A percentile compares a stretch with the other conserved stretches of the same genome.
phyloP scores from a whole-genome alignment of 225 moss, liverwort and hornwort genomes.

The Bryum argenteum region DNA sequence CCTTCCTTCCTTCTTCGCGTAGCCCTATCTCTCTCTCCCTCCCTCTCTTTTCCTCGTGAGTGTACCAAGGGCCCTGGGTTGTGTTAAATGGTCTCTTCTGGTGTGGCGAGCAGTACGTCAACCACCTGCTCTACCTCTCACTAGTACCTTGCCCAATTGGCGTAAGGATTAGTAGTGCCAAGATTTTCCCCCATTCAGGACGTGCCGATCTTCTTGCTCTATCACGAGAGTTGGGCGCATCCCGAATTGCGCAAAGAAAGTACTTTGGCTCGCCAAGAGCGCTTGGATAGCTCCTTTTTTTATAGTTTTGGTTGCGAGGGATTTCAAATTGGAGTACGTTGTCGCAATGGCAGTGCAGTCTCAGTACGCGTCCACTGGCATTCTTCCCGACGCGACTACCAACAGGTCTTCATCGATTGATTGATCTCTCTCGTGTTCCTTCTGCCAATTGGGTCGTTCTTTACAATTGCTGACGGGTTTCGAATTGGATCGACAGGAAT shows the following conservation, averaged over 20 bases:
- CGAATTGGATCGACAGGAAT: slow-evolving; percentile 68
- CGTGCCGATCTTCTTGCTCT: slow-evolving; percentile 30
- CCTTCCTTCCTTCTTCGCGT: neutral
- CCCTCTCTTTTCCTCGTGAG: neutral
- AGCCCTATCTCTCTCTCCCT: neutral
- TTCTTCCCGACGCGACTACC: slow-evolving; percentile 58
- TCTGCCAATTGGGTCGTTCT: neutral
- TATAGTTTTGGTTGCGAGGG: neutral
- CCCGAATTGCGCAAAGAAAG: slow-evolving; percentile 34
- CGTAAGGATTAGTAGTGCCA: slow-evolving; percentile 37
- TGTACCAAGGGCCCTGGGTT: slow-evolving; percentile 8
- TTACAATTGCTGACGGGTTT: slow-evolving; percentile 1
- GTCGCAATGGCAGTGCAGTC: slow-evolving; percentile 85
- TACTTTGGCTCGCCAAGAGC: slow-evolving; percentile 4
- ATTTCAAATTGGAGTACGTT: slow-evolving; percentile 19
- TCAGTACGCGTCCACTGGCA: slow-evolving; percentile 76
- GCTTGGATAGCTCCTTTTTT: neutral
- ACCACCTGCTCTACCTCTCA: slow-evolving; percentile 32
- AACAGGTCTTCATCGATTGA: slow-evolving; percentile 57
- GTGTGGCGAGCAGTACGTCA: slow-evolving; percentile 32
- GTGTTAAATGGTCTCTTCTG: slow-evolving; percentile 12
- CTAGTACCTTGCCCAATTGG: slow-evolving; percentile 24
- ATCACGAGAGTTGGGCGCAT: slow-evolving; percentile 22
- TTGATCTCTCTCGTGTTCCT: neutral
- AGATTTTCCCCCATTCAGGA: slow-evolving; percentile 34